Percentiles rank a stretch among this genome's conserved stretches.
Conservation (phyloP, 1,284 basidiomycete genomes). For the Cryptococcus hybrid region DNA sequence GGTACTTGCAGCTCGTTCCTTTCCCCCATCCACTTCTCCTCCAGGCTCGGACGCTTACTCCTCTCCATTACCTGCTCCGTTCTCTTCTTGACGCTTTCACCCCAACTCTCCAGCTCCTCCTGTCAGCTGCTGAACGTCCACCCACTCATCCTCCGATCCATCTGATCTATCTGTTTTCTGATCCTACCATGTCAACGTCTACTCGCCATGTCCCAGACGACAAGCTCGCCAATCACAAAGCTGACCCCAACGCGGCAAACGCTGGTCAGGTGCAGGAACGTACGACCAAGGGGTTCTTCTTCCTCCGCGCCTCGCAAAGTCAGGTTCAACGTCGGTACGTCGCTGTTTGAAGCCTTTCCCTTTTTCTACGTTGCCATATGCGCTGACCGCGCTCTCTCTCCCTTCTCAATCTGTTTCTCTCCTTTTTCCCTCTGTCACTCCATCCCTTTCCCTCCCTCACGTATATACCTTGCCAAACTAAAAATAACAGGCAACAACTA, state of each 20-base stretch:
- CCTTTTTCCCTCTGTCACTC: background rate
- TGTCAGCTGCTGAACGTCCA: background rate
- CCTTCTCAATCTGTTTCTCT: background rate
- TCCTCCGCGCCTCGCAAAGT: slow-evolving; percentile 74
- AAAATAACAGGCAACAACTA: slow-evolving; percentile 57
- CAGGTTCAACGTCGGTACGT: slow-evolving; percentile 85
- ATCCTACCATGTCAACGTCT: background rate
- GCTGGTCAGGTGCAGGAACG: slow-evolving; percentile 25
- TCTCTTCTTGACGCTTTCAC: background rate
- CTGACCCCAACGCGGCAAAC: background rate
- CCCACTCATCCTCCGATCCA: background rate
- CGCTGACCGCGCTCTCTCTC: background rate
- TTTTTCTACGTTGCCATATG: background rate
- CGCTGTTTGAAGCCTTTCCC: background rate
- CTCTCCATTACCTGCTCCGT: background rate
- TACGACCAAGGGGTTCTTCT: slow-evolving; percentile 37
- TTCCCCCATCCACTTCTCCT: no score
- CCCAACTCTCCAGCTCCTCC: background rate
- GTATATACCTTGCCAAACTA: background rate
- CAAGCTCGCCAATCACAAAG: background rate
- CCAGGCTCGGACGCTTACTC: no score
- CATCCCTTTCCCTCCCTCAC: background rate
- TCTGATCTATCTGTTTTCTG: background rate
- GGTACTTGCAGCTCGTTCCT: no score
- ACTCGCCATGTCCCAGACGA: background rate